Conservation (phyloP, 1,284 basidiomycete species). For the Erythrobasidium hasegawianum region DNA sequence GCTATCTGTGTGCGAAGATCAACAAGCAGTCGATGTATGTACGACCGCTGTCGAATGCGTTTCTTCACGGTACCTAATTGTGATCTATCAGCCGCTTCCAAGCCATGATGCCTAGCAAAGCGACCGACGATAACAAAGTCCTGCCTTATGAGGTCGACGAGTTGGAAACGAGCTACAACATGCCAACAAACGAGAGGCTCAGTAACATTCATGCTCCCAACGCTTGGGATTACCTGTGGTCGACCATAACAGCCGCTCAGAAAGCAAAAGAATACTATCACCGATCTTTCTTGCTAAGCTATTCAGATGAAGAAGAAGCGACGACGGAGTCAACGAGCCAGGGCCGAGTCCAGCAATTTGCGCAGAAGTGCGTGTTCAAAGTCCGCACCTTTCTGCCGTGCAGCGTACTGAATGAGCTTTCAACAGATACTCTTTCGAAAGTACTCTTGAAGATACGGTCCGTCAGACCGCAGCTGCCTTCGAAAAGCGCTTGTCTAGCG, state of each 20-base stretch:
- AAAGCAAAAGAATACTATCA: constrained; percentile 11
- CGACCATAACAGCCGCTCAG: constrained; percentile 15
- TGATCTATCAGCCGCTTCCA: constrained; percentile 29
- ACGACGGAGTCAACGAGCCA: background rate
- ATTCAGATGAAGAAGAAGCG: background rate
- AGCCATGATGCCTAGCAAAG: constrained; percentile 14
- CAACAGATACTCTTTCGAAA: background rate
- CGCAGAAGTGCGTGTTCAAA: background rate
- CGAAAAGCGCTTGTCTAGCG: constrained; percentile 12
- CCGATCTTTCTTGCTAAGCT: constrained; percentile 6
- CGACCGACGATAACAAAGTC: constrained; percentile 1
- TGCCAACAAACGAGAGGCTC: background rate
- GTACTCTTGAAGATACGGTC: background rate
- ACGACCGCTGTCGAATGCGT: background rate
- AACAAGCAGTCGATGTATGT: constrained; percentile 30
- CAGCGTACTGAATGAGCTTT: too few relatives aligned
- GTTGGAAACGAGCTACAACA: background rate
- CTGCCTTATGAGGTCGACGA: constrained; percentile 5
- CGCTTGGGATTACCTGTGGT: constrained; percentile 20
- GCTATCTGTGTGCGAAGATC: background rate
- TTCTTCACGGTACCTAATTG: too few relatives aligned
- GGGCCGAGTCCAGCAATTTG: background rate
- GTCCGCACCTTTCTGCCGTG: too few relatives aligned
- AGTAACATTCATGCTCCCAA: constrained; percentile 3
- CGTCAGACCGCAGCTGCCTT: constrained; percentile 13